Conservation (phyloP, 306 rosid genomes). For the Prunus dulcis region DNA sequence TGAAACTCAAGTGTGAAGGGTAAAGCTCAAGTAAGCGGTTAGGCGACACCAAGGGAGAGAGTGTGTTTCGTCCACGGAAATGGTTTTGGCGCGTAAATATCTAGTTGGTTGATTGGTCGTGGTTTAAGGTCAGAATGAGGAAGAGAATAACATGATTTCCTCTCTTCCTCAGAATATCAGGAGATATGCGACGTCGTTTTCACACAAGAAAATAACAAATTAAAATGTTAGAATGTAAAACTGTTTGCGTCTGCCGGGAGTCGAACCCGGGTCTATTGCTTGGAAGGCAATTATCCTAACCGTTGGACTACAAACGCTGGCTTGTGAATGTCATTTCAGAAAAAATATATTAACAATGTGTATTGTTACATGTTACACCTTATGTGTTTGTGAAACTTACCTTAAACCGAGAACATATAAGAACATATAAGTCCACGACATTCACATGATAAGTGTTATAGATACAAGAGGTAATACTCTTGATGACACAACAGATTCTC, state of each 20-base stretch:
- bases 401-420: too few relatives aligned
- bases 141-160: background rate
- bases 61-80: conserved; percentile 26
- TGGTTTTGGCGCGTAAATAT: conserved; percentile 38
- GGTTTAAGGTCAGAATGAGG: background rate
- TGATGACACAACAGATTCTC: too few relatives aligned
- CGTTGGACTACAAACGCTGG: conserved; percentile 61
- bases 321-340: background rate
- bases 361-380: too few relatives aligned
- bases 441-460: too few relatives aligned
- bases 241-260: conserved; percentile 44
- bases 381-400: too few relatives aligned
- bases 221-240: rapidly evolving
- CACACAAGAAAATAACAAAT: rapidly evolving
- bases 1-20: conserved; percentile 31
- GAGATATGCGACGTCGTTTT: background rate
- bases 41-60: background rate
- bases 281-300: conserved; percentile 69
- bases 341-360: rapidly evolving
- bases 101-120: conserved; percentile 19
- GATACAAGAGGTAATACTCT: too few relatives aligned
- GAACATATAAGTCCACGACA: too few relatives aligned
- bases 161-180: background rate
- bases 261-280: conserved; percentile 68
- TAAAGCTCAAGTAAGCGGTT: conserved; percentile 12